A percentile compares a stretch with the other conserved stretches of the same genome.
These are phyloP conservation scores for Ascobolus immersus DNA, from an alignment of 495 filamentous ascomycete species.

Conservation along the genomic window DNA sequence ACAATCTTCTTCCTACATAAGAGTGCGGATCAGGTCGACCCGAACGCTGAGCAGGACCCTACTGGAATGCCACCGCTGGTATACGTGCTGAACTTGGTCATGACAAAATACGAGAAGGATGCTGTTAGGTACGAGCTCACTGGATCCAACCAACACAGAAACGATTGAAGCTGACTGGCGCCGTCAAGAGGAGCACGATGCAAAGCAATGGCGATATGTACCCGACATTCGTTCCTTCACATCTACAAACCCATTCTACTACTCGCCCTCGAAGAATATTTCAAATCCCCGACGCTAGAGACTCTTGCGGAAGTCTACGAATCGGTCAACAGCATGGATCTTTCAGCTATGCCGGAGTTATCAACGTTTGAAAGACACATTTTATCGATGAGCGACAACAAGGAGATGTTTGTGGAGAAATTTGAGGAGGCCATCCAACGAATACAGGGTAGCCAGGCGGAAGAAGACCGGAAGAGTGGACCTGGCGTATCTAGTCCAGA, in stretches of 20 bases:
- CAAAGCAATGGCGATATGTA: constrained; percentile 99
- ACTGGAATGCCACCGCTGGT: constrained; percentile 72
- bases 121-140: constrained; percentile 25
- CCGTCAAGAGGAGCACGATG: constrained; percentile 67
- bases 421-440: constrained; percentile 36
- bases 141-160: neutral
- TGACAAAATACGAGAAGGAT: constrained; percentile 84
- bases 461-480: constrained; percentile 2
- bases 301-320: constrained; percentile 76
- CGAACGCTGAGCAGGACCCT: constrained; percentile 37
- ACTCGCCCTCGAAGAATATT: constrained; percentile 92
- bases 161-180: constrained; percentile 3
- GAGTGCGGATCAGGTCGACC: constrained; percentile 54
- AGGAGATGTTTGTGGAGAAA: constrained; percentile 92
- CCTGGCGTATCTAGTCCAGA: too few relatives aligned
- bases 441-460: neutral
- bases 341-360: constrained; percentile 75
- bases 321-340: constrained; percentile 86
- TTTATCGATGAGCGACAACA: constrained; percentile 68
- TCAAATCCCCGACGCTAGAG: constrained; percentile 69
- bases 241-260: constrained; percentile 96
- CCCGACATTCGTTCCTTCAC: constrained; percentile 89
- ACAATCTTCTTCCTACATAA: constrained; percentile 98
- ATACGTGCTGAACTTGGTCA: constrained; percentile 92
- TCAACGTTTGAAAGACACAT: constrained; percentile 64